Evolutionary conservation across 2,329 filamentous ascomycete genomes (phyloP), one percentile per base, ranked within the genome.

Genomic region (Fusarium sp.): DNA sequence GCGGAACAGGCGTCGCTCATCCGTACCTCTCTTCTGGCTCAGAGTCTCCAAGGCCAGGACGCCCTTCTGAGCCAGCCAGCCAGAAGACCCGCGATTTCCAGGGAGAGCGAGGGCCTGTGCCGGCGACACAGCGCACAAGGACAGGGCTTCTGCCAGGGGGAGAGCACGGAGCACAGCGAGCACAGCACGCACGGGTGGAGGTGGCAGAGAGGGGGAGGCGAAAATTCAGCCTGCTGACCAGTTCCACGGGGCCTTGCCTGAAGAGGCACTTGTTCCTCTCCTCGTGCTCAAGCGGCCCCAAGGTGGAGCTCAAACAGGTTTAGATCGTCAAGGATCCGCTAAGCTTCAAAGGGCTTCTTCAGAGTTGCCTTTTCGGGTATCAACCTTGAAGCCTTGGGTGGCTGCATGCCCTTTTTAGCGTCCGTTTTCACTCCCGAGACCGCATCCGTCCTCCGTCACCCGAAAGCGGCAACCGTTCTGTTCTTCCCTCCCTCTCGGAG

Each of bases 141-240:
- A 75, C 76, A 69, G 67, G 76, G 70, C 67, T 56, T 64, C 71
- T 75, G 68, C 74, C 75, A 76, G 76, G 76, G 75, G 74, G 67
- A 77, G 67, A 71, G 50, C 47, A 52, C 47, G 47, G 27, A 52
- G 47, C 27, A 52, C 47, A 52, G 27, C 47, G 24, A 52, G 47
- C 27, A 52, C 27, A 71, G 75, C 76, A 70, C 75, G 73, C 76
- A 72, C 75, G 71, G 69, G 73, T 75, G 71, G 75, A 76, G 66
- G 71, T 76, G 74, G 66, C 66, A 74, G 71, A 77, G 75, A 77
- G 76, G 76, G 75, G 76, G 76, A 74, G 76, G 76, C 76, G 74
- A 78, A 78, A 67, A 74, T 64, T 70, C 67, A 72, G 72, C 76
- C 76, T 78, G 76, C 70, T 78, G 76, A 78, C 76, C 76, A 73